Evolutionary conservation across 2,329 filamentous ascomycete species (phyloP), one percentile per base, ranked within the genome.

Genomic region (Beauveria scarabaeidicola): DNA sequence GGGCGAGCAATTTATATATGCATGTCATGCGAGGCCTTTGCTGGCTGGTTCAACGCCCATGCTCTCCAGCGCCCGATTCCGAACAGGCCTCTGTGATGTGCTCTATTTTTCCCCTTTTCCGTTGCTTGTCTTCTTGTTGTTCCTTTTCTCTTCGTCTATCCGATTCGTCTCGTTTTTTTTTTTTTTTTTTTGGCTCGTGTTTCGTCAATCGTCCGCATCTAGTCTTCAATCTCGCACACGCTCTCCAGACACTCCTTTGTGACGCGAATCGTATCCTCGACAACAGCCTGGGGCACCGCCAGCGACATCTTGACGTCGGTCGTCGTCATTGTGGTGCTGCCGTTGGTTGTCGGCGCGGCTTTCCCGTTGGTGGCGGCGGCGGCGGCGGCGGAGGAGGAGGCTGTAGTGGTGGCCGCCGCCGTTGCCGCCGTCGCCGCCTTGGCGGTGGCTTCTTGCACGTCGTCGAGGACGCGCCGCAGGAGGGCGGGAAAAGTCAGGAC

Each of bases 241-340:
- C 73, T 69, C 63, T 85, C 83, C 46, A 87, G 73, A 63, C 79
- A 79, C 65, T 86, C 83, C 61, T 79, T 75, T 29, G 84, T 84
- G 36, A 82, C 75, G 63, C 78, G 78, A n/a, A 87, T 73, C 5
- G 83, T 83, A 64, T 88, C 82, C 27, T 86, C 81, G 15, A 87
- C 72, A n/a, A 86, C 82, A 2, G 74, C 68, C 58, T 79, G 75
- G 13, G 86, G 84, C 46, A 88, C 70, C 36, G 83, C 84, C 15
- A 87, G 75, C 64, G 70, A 77, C 19, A 63, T 54, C 27, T 69
- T 69, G 13, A 66, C 69, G 63, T 52, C 27, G 64, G 59, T 52
- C 23, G 64, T 60, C 41, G 67, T 62, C 29, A 48, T n/a, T 29
- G 29, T 10, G 3, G 19, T 44, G 54, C 67, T 63, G 50, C 51